These are phyloP conservation scores for Orobanche coerulescens DNA, from an alignment of 257 asterid species.

Conservation along the genomic window DNA sequence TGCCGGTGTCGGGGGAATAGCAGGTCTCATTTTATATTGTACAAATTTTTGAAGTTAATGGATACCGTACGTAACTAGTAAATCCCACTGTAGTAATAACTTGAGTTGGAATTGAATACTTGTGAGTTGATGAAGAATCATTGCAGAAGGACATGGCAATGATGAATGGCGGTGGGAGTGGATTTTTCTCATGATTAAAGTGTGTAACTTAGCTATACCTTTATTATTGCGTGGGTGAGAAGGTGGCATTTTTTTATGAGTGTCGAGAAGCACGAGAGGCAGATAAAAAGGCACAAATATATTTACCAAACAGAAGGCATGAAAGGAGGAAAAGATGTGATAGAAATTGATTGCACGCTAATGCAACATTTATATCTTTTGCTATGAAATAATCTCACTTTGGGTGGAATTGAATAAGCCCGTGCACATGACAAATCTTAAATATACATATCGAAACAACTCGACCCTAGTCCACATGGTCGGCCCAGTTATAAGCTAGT, in stretches of 20 bases:
- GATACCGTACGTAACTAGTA: too few relatives aligned
- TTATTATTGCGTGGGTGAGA: conserved; percentile 22
- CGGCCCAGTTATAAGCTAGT: too few relatives aligned
- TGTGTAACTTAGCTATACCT: conserved; percentile 31
- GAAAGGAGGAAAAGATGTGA: neutral
- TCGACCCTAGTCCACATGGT: too few relatives aligned
- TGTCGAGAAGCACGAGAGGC: conserved; percentile 33
- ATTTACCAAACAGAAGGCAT: neutral
- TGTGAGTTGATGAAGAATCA: too few relatives aligned
- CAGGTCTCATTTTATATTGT: too few relatives aligned
- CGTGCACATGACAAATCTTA: too few relatives aligned
- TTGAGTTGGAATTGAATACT: neutral
- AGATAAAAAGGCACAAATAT: neutral
- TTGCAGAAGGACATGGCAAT: conserved; percentile 27
- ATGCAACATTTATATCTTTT: neutral
- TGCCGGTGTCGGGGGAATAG: too few relatives aligned
- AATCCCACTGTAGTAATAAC: too few relatives aligned
- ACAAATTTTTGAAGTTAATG: too few relatives aligned
- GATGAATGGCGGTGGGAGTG: conserved; percentile 28
- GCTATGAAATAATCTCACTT: too few relatives aligned
- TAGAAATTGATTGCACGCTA: neutral
- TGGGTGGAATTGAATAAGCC: too few relatives aligned
- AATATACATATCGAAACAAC: too few relatives aligned
- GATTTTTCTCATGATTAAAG: conserved; percentile 53
- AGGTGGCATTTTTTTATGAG: conserved; percentile 34